Evolutionary conservation across 495 filamentous ascomycete genomes (phyloP), one percentile per base, ranked within the genome.

Genomic region (Schizothecium vesticola): DNA sequence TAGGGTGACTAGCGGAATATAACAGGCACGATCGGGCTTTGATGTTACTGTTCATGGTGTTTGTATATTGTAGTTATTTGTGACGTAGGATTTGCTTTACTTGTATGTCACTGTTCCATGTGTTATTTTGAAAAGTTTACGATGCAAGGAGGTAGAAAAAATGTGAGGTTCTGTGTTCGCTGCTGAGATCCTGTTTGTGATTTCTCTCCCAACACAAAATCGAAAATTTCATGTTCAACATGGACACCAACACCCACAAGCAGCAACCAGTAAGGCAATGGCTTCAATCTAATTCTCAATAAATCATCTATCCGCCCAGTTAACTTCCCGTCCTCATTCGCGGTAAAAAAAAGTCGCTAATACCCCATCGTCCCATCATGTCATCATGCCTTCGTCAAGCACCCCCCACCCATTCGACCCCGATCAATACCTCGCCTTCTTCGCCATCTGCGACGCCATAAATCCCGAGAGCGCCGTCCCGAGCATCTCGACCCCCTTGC

Each of bases 381-480:
- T 23, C 12, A 36, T 56, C 65, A n/a, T 64, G 10, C 29, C 23
- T 25, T 36, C 63, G 13, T 67, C 33, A 58, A 25, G n/a, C 43
- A 51, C 43, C 43, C 43, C 19, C 31, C 59, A n/a, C n/a, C n/a
- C n/a, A n/a, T n/a, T 36, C 63, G n/a, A 21, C 21, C 56, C 65
- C 4, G 59, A 21, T 33, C 25, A 64, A 58, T 22, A n/a, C 61
- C 56, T 43, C 62, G 19, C 51, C 51, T 56, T 61, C 68, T 56
- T 64, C 3, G 59, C 62, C 29, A 74, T 23, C 60, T 72, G 72
- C 51, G 73, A 67, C 16, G 33, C 56, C 16, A 75, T 3, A 11
- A 73, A 65, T 24, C 72, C 74, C 3, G 70, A 69, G 23, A 74
- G 31, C 59, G 63, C 67, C 1, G 65, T 66, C 13, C 68, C 65